Base-by-base conservation (phyloP, 1,284 basidiomycete species). In the Moesziomyces sp. region DNA sequence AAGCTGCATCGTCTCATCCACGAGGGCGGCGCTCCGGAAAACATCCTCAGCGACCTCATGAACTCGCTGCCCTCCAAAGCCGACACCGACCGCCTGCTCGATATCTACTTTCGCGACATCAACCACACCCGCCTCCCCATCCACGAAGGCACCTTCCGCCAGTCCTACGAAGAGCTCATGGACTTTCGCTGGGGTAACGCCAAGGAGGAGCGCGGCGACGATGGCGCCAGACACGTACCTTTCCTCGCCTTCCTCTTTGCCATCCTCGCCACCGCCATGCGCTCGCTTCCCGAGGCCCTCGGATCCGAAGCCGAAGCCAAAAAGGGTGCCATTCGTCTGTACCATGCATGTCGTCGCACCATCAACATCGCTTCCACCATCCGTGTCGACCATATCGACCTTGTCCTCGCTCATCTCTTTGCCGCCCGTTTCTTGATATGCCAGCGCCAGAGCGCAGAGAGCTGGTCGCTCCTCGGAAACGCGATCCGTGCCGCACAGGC, bases 61-160 rank as follows among this genome's bases (percentile, higher is more conserved):
- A 64, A 69, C 45, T 62, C 66, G 50, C 46, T 83, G n/a, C 81
- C 81, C 0, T 65, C 78, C 52, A 62, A 55, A 40, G 57, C 64
- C 16, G 65, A 69, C 33, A 75, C 74, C 23, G 79, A 82, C 42
- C 54, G 58, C n/a, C 71, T 83, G 26, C 66, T 83, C 51, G 56
- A 74, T 47, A 78, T 78, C 40, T 83, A 78, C 62, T 83, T 83
- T 50, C 62, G 74, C 28, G 80, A 82, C 77, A 94, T 94, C 84
- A 97, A 97, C 83, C 93, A 92, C 88, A 93, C 93, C n/a, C 89
- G 94, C 43, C 94, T 96, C 84, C 94, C 94, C 30, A 89, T 97
- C 33, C 93, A 93, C 48, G 94, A 96, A 74, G 88, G 88, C 50
- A 90, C 93, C 58, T 97, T 97, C 84, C 88, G 93, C 52, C 80